A percentile compares a stretch with the other conserved stretches of the same genome.
Evolutionary conservation across 2,329 filamentous ascomycete species (phyloP).

Genomic region (Plenodomus lindquistii): DNA sequence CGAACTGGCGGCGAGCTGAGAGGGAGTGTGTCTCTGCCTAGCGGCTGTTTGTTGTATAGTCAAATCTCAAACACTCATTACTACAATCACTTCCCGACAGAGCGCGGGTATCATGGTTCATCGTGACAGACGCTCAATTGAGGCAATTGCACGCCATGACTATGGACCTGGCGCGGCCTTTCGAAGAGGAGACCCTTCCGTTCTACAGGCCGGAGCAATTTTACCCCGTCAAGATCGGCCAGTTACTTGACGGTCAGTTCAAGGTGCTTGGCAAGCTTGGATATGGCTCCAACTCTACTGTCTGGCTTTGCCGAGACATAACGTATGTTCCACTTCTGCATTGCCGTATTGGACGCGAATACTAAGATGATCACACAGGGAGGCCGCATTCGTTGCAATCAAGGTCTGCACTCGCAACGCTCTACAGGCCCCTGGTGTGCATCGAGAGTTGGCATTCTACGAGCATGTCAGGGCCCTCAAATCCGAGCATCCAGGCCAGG

Average conservation of each 20-base stretch:
- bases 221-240: slow-evolving; percentile 28
- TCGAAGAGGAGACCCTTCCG: slow-evolving; percentile 24
- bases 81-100: too few relatives aligned
- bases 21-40: too few relatives aligned
- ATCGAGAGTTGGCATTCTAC: slow-evolving; percentile 31
- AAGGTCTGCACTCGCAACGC: slow-evolving; percentile 26
- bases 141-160: too few relatives aligned
- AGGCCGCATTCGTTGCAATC: slow-evolving; percentile 22
- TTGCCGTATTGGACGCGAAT: too few relatives aligned
- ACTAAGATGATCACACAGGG: too few relatives aligned
- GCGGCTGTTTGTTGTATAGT: too few relatives aligned
- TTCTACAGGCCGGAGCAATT: slow-evolving; percentile 24
- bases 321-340: slow-evolving; percentile 21
- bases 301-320: slow-evolving; percentile 33
- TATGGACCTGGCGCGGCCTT: too few relatives aligned
- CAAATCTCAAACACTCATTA: too few relatives aligned
- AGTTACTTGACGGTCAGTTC: slow-evolving; percentile 26
- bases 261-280: slow-evolving; percentile 33
- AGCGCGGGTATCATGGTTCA: too few relatives aligned
- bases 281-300: slow-evolving; percentile 30
- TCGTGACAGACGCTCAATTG: too few relatives aligned
- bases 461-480: slow-evolving; percentile 28
- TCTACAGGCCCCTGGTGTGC: slow-evolving; percentile 9
- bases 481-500: slow-evolving; percentile 25
- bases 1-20: too few relatives aligned